Evolutionary conservation across 345 rosid species (phyloP).

Genomic region (Kandelia obovata): DNA sequence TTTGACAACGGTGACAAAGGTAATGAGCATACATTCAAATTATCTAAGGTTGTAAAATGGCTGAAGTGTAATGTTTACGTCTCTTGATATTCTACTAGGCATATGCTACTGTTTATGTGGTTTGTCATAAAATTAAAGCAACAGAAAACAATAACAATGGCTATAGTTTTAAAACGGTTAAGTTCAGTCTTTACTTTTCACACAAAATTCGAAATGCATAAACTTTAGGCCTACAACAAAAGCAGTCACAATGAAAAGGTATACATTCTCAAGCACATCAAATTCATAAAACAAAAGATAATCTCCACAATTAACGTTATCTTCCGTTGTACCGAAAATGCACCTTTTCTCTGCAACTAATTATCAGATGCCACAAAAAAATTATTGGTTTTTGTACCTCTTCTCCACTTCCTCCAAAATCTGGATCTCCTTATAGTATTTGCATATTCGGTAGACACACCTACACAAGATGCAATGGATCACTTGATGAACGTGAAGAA

Average conservation of each 20-base stretch:
- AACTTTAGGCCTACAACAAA: neutral
- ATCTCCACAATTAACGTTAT: no score
- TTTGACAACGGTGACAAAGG: no score
- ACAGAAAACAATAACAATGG: no score
- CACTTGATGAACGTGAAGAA: neutral
- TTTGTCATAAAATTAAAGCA: no score
- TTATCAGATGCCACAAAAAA: neutral
- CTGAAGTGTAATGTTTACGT: no score
- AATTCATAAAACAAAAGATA: neutral
- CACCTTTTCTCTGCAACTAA: neutral
- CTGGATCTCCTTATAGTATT: constrained; percentile 66
- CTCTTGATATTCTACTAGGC: no score
- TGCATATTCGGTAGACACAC: constrained; percentile 77
- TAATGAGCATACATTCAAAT: no score
- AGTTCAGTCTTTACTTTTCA: neutral
- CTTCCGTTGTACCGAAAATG: no score
- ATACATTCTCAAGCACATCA: neutral
- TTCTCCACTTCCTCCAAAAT: constrained; percentile 76
- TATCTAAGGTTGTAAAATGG: no score
- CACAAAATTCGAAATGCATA: neutral
- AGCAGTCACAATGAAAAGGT: neutral
- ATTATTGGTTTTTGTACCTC: constrained; percentile 61
- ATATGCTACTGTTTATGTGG: no score
- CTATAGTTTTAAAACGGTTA: neutral
- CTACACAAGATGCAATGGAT: constrained; percentile 34